Conservation (phyloP, 2,329 filamentous ascomycete genomes). For the Nigrospora oryzae region DNA sequence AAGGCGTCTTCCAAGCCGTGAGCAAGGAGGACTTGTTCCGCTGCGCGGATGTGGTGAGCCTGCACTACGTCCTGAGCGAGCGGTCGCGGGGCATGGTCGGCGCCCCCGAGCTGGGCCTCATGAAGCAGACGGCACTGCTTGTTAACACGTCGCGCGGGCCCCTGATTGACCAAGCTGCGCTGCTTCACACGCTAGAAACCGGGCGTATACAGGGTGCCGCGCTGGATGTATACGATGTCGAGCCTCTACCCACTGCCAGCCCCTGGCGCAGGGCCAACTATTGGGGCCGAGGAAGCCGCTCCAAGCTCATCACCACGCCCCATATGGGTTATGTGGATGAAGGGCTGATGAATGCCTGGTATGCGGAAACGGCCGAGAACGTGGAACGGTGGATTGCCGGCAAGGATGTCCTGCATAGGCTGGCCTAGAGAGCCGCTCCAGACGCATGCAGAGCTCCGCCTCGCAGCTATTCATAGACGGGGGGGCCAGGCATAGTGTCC, state of each 20-base stretch:
- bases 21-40: conserved; percentile 58
- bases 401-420: no score
- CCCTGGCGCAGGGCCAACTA: conserved; percentile 53
- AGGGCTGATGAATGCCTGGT: conserved; percentile 56
- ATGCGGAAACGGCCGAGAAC: conserved; percentile 61
- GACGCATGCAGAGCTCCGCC: no score
- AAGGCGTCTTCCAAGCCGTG: conserved; percentile 60
- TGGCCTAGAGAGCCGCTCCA: no score
- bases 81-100: conserved; percentile 59
- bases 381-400: conserved; percentile 42
- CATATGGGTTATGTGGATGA: conserved; percentile 77
- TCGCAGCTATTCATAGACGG: no score
- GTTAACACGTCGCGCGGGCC: conserved; percentile 65
- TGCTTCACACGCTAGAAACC: conserved; percentile 47
- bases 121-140: conserved; percentile 58
- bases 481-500: no score
- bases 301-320: conserved; percentile 62
- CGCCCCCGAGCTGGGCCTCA: conserved; percentile 45
- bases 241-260: conserved; percentile 57
- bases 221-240: conserved; percentile 62
- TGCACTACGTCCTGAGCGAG: conserved; percentile 65
- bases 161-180: conserved; percentile 53
- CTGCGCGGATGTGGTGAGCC: conserved; percentile 56
- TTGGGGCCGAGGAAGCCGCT: conserved; percentile 59
- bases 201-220: conserved; percentile 57